Conservation (phyloP, 2,329 filamentous ascomycete genomes). For the Camillea tinctor region DNA sequence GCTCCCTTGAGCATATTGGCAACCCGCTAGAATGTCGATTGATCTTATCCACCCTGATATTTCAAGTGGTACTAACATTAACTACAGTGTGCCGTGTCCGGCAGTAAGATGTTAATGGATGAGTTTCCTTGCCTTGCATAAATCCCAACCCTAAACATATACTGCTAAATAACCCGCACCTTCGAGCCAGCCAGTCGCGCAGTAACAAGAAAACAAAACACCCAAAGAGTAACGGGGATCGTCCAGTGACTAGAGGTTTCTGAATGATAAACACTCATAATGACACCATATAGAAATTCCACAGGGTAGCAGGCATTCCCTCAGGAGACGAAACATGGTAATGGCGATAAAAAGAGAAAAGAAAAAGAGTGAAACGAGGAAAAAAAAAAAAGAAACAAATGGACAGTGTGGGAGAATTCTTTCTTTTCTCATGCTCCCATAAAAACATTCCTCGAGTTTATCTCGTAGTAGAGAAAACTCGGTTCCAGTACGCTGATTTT, state of each 20-base stretch:
- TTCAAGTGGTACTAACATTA: background rate
- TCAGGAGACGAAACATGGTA: background rate
- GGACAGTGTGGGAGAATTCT: background rate
- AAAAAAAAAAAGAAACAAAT: background rate
- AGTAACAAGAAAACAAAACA: background rate
- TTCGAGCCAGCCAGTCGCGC: background rate
- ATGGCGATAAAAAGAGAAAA: background rate
- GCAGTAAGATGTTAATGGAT: background rate
- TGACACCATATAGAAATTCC: background rate
- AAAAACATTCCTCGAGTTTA: background rate
- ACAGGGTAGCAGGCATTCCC: background rate
- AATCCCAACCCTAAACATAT: background rate
- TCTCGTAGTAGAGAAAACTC: background rate
- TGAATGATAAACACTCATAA: background rate
- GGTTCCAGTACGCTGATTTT: background rate
- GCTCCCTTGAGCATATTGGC: background rate
- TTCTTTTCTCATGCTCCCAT: background rate
- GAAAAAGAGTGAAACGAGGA: background rate
- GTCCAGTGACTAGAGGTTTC: background rate
- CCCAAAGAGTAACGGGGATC: background rate
- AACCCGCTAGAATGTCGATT: background rate
- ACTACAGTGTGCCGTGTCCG: background rate
- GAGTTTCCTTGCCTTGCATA: background rate
- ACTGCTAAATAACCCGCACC: background rate
- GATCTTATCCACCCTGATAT: background rate